Conservation (phyloP, 495 filamentous ascomycete species). For the Tetracladium marchalianum region DNA sequence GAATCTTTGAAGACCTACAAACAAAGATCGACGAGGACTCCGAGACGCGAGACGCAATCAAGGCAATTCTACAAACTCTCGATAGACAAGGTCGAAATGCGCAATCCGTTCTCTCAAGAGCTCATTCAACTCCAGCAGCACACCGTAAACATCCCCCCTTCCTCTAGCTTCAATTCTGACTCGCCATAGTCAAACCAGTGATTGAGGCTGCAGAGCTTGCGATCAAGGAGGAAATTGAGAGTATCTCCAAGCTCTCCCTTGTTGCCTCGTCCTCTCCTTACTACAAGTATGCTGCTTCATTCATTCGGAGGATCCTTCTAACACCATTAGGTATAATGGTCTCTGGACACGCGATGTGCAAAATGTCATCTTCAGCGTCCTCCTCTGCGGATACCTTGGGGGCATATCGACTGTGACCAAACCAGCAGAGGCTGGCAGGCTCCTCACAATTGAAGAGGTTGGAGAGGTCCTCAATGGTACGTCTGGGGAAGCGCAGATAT, state of each 20-base stretch:
- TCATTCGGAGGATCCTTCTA: background rate
- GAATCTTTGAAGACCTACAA: constrained; percentile 82
- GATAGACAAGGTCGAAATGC: constrained; percentile 56
- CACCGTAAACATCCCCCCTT: constrained; percentile 51
- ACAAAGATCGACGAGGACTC: constrained; percentile 82
- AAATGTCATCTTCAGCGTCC: constrained; percentile 62
- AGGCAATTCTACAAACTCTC: constrained; percentile 67
- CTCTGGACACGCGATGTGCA: constrained; percentile 80
- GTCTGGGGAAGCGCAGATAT: constrained; percentile 12
- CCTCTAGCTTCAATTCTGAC: constrained; percentile 5
- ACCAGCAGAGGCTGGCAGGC: constrained; percentile 35
- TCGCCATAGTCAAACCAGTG: constrained; percentile 23
- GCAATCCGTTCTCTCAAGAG: constrained; percentile 72
- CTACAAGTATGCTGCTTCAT: constrained; percentile 56
- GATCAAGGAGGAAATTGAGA: constrained; percentile 46
- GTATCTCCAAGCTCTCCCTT: constrained; percentile 48
- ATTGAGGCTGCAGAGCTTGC: constrained; percentile 41
- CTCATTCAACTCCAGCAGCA: constrained; percentile 74
- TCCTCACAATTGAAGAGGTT: constrained; percentile 82
- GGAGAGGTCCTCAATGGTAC: constrained; percentile 65
- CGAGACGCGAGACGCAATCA: constrained; percentile 69
- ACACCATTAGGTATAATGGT: constrained; percentile 52
- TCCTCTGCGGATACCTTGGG: constrained; percentile 71
- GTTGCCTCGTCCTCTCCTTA: constrained; percentile 80
- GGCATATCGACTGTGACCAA: constrained; percentile 36